phyloP scores from a whole-genome alignment of 148 eudicot genomes.

The Chenopodium suecicum region DNA sequence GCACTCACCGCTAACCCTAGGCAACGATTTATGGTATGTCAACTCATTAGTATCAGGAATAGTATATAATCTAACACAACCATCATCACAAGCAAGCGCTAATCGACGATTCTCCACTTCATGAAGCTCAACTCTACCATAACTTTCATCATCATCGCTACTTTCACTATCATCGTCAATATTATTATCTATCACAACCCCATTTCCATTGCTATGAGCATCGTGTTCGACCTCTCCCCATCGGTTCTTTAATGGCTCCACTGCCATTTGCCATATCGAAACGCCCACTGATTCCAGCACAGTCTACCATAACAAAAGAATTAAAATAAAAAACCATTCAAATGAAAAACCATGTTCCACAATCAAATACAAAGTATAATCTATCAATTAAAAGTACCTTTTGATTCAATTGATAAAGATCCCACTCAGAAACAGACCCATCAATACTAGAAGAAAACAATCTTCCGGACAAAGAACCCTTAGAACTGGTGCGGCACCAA shows the following conservation, averaged over 20 bases:
- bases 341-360: neutral
- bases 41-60: constrained; percentile 53
- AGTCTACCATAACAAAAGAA: constrained; percentile 41
- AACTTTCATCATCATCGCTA: constrained; percentile 33
- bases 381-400: constrained; percentile 42
- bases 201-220: constrained; percentile 37
- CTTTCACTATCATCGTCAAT: constrained; percentile 34
- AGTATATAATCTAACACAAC: constrained; percentile 70
- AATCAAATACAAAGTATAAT: neutral
- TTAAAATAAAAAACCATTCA: neutral
- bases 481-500: constrained; percentile 61
- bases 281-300: constrained; percentile 75
- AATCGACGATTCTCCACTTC: constrained; percentile 35
- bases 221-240: constrained; percentile 20
- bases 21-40: constrained; percentile 55
- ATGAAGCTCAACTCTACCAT: constrained; percentile 39
- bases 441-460: constrained; percentile 84
- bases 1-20: constrained; percentile 96
- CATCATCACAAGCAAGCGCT: constrained; percentile 96
- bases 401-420: constrained; percentile 60
- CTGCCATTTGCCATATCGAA: constrained; percentile 92
- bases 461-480: constrained; percentile 40
- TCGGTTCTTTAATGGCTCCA: constrained; percentile 33
- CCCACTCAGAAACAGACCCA: constrained; percentile 91
- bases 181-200: constrained; percentile 41